Percentiles rank a stretch among this genome's conserved stretches.
These are phyloP conservation scores for Aspergillus fructus DNA, from an alignment of 2,329 filamentous ascomycete species.

Conservation along the genomic window DNA sequence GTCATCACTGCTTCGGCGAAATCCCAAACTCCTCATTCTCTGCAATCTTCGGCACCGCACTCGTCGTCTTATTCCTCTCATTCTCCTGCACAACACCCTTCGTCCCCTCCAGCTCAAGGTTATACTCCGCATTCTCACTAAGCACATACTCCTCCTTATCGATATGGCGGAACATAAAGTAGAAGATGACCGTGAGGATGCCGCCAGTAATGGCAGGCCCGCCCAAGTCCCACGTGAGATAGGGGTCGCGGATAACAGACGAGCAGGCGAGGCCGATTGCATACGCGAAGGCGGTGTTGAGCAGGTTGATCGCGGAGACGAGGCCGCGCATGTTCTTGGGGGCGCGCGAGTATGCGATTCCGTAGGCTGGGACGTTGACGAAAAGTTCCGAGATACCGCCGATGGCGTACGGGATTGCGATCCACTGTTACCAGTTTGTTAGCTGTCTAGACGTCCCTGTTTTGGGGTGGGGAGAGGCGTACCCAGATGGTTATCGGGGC, in stretches of 20 bases:
- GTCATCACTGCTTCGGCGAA: not conserved
- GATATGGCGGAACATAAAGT: constrained; percentile 46
- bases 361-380: constrained; percentile 47
- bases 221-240: constrained; percentile 50
- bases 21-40: not conserved
- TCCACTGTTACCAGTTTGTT: constrained; percentile 1
- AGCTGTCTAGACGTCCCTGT: not conserved
- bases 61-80: not conserved
- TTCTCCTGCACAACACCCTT: not conserved
- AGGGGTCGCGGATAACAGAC: constrained; percentile 48
- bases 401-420: constrained; percentile 12
- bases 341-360: constrained; percentile 45
- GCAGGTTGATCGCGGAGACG: constrained; percentile 43
- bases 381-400: constrained; percentile 43
- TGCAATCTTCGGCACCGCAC: not conserved
- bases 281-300: constrained; percentile 40
- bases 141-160: constrained; percentile 51
- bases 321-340: constrained; percentile 45
- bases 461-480: not conserved
- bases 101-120: not conserved
- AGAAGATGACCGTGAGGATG: constrained; percentile 51
- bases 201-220: constrained; percentile 51
- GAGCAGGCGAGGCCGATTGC: constrained; percentile 45
- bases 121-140: constrained; percentile 10
- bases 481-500: constrained; percentile 6